Conservation (phyloP, 2,329 filamentous ascomycete species). For the Cladosporium sp. region DNA sequence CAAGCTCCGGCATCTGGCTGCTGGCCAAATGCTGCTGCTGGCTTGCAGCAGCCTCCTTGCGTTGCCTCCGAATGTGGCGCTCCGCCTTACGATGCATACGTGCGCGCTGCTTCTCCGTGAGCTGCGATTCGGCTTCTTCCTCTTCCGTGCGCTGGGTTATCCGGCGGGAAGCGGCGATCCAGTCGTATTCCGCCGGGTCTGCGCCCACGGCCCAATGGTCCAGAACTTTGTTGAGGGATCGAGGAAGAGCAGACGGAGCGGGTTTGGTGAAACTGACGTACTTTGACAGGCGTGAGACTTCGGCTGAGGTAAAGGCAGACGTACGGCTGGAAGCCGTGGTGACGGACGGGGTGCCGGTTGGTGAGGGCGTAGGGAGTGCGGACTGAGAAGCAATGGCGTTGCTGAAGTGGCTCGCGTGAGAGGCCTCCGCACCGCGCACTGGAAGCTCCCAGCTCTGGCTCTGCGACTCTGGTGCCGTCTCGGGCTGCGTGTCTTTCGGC, state of each 20-base stretch:
- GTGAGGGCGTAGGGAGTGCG: constrained; percentile 26
- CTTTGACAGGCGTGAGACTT: constrained; percentile 32
- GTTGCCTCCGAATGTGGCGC: constrained; percentile 35
- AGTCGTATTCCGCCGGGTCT: constrained; percentile 37
- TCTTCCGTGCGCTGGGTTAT: constrained; percentile 22
- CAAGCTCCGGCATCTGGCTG: constrained; percentile 26
- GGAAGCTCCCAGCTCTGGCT: constrained; percentile 9
- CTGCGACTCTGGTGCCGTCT: not conserved
- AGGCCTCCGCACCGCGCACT: constrained; percentile 4
- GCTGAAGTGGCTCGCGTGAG: not conserved
- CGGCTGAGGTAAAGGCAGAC: constrained; percentile 23
- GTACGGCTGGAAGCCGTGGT: constrained; percentile 18
- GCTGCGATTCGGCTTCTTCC: constrained; percentile 30
- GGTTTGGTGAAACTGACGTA: constrained; percentile 29
- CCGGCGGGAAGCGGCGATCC: constrained; percentile 29
- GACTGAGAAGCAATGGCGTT: constrained; percentile 4
- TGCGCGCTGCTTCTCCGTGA: constrained; percentile 32
- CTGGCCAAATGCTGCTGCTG: constrained; percentile 21
- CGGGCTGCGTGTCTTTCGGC: not conserved
- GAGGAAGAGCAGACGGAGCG: constrained; percentile 22
- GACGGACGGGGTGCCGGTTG: constrained; percentile 26
- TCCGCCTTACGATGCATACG: constrained; percentile 35
- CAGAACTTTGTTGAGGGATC: constrained; percentile 32
- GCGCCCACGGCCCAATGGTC: constrained; percentile 36
- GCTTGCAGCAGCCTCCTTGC: constrained; percentile 31